A percentile compares a stretch with the other conserved stretches of the same genome.
phyloP scores from a whole-genome alignment of 352 stramenopile species.

The Globisporangium rhizosaccharum region DNA sequence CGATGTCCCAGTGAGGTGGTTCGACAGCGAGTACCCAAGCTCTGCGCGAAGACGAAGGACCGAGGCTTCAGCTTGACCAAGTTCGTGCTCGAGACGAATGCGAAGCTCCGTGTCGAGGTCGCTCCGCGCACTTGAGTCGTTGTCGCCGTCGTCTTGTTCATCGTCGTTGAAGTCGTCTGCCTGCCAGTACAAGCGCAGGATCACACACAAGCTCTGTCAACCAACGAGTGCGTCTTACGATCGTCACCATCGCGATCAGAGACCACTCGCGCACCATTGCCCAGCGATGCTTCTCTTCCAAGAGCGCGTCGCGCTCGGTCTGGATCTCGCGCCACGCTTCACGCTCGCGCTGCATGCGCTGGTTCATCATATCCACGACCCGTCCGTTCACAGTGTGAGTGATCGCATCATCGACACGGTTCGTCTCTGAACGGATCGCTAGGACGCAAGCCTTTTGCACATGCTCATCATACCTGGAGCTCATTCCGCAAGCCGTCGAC shows the following conservation, averaged over 20 bases:
- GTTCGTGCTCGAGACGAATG: slow-evolving; percentile 57
- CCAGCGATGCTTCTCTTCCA: slow-evolving; percentile 85
- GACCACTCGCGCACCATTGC: slow-evolving; percentile 39
- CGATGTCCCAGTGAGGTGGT: slow-evolving; percentile 67
- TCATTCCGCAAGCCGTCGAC: slow-evolving; percentile 42
- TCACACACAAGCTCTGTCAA: not conserved
- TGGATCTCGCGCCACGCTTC: slow-evolving; percentile 75
- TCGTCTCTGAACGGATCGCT: too few species aligned
- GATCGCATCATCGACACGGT: not conserved
- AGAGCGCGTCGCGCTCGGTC: slow-evolving; percentile 62
- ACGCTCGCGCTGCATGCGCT: slow-evolving; percentile 66
- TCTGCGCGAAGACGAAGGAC: slow-evolving; percentile 70
- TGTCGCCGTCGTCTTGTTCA: slow-evolving; percentile 17
- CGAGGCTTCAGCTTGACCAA: slow-evolving; percentile 62
- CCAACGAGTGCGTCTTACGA: not conserved
- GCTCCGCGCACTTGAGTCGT: slow-evolving; percentile 7
- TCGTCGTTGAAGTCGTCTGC: slow-evolving; percentile 57
- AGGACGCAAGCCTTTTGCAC: not conserved
- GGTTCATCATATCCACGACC: not conserved
- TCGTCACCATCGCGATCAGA: not conserved
- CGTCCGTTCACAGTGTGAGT: not conserved
- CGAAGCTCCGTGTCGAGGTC: slow-evolving; percentile 46
- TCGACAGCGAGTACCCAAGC: slow-evolving; percentile 70
- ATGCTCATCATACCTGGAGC: slow-evolving; percentile 24
- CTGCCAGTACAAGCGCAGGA: slow-evolving; percentile 19